Conservation (phyloP, 2,329 filamentous ascomycete genomes). For the Aureobasidium melanogenum region DNA sequence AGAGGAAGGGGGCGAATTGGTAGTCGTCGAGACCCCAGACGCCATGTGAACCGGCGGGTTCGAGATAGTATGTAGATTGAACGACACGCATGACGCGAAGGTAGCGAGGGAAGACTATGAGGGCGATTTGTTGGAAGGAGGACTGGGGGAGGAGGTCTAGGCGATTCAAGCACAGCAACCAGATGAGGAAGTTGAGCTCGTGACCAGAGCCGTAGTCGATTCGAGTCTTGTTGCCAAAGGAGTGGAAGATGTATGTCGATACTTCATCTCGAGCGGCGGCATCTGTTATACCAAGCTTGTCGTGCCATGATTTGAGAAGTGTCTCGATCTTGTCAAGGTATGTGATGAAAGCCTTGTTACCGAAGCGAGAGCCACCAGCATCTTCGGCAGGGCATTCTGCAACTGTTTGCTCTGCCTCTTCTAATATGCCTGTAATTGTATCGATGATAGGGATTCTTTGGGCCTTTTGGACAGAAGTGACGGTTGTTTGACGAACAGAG, state of each 20-base stretch:
- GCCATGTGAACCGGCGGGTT: constrained; percentile 55
- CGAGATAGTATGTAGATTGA: constrained; percentile 90
- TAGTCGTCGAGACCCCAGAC: constrained; percentile 47
- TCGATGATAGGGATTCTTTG: constrained; percentile 52
- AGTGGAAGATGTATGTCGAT: constrained; percentile 69
- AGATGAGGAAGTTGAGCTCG: constrained; percentile 94
- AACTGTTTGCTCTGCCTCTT: constrained; percentile 59
- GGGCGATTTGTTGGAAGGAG: constrained; percentile 66
- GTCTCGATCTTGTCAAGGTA: constrained; percentile 60
- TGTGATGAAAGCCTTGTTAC: constrained; percentile 81
- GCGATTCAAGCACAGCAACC: constrained; percentile 89
- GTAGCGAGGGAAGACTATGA: constrained; percentile 75
- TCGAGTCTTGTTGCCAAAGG: constrained; percentile 75
- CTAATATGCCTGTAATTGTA: constrained; percentile 60
- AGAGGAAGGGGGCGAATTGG: constrained; percentile 45
- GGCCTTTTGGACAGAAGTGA: constrained; percentile 48
- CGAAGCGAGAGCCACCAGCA: constrained; percentile 81
- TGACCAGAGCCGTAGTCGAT: constrained; percentile 98
- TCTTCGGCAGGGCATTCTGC: constrained; percentile 69
- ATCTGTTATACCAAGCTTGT: constrained; percentile 44
- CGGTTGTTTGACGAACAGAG: constrained; percentile 61
- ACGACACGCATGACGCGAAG: constrained; percentile 78
- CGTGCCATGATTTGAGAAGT: constrained; percentile 53
- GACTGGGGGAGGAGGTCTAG: constrained; percentile 53
- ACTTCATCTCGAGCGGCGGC: constrained; percentile 56